These are phyloP conservation scores for Jimgerdemannia lactiflua DNA, from an alignment of 192 early-diverging fungal species.

Conservation along the genomic window DNA sequence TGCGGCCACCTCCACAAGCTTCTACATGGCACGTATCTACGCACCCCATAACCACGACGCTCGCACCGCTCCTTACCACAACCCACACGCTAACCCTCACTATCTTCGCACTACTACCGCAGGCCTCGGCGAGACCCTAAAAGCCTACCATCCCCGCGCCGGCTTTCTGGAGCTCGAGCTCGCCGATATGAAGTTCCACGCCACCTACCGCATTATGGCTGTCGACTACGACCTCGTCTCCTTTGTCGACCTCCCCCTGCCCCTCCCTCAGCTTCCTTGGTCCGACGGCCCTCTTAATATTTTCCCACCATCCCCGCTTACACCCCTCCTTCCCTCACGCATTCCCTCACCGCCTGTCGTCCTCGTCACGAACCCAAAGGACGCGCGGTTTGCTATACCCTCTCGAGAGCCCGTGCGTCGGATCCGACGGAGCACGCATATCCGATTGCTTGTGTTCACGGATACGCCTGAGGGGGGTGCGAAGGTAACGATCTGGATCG, in stretches of 20 bases:
- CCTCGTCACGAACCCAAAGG: conserved; percentile 86
- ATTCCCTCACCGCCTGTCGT: conserved; percentile 61
- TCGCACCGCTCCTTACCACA: too few species aligned
- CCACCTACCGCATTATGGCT: conserved; percentile 78
- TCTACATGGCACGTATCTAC: conserved; percentile 34
- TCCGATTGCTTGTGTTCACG: conserved; percentile 78
- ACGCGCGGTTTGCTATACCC: conserved; percentile 70
- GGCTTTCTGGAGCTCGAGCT: conserved; percentile 82
- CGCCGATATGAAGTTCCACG: conserved; percentile 89
- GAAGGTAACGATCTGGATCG: conserved; percentile 43
- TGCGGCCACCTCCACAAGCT: conserved; percentile 88
- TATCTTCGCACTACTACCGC: too few species aligned
- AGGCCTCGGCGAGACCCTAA: conserved; percentile 25
- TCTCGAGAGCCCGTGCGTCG: conserved; percentile 65
- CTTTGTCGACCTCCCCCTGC: conserved; percentile 72
- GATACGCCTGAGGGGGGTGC: conserved; percentile 37
- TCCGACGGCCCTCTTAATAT: background rate
- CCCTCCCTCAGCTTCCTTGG: conserved; percentile 54
- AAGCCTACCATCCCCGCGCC: conserved; percentile 58
- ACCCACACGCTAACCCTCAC: background rate
- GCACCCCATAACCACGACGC: too few species aligned
- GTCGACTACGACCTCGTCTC: conserved; percentile 86
- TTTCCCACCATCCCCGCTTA: background rate
- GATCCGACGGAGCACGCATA: conserved; percentile 61
- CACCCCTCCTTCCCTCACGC: conserved; percentile 35